phyloP scores from a whole-genome alignment of 2,329 filamentous ascomycete species.

The Aspergillus hiratsukae region DNA sequence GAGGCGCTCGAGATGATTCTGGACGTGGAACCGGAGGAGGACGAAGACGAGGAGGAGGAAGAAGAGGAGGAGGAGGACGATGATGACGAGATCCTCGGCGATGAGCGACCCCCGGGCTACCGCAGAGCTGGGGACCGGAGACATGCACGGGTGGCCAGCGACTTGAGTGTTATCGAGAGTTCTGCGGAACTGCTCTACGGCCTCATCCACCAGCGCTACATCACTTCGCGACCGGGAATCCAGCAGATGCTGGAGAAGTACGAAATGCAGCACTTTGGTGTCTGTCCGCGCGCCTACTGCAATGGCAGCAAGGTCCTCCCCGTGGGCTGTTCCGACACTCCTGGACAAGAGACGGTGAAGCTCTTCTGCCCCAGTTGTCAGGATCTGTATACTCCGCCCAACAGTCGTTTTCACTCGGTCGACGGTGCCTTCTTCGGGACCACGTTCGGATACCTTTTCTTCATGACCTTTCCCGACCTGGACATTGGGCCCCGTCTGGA shows the following conservation, averaged over 20 bases:
- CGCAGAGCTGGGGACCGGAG: constrained; percentile 61
- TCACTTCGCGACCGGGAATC: constrained; percentile 91
- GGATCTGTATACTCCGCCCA: constrained; percentile 95
- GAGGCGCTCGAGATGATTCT: constrained; percentile 99
- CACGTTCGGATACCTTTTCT: constrained; percentile 93
- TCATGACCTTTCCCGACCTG: constrained; percentile 97
- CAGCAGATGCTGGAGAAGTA: constrained; percentile 99
- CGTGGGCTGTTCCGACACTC: constrained; percentile 89
- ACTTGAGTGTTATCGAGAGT: constrained; percentile 91
- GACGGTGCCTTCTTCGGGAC: constrained; percentile 98
- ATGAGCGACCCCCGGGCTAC: constrained; percentile 44
- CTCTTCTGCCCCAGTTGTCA: constrained; percentile 95
- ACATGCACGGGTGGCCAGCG: constrained; percentile 82
- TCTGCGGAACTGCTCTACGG: constrained; percentile 98
- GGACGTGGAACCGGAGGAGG: constrained; percentile 93
- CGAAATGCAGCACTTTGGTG: constrained; percentile 91
- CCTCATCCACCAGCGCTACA: constrained; percentile 96
- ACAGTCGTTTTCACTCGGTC: constrained; percentile 94
- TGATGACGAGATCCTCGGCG: constrained; percentile 64
- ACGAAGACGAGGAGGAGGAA: constrained; percentile 62
- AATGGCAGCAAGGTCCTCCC: constrained; percentile 85
- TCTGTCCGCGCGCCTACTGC: constrained; percentile 92
- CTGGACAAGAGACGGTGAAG: constrained; percentile 96
- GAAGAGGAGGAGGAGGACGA: constrained; percentile 66
- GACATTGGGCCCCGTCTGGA: constrained; percentile 72